Evolutionary conservation across 139 green algal species (phyloP).

Genomic region (Closterium sp.): DNA sequence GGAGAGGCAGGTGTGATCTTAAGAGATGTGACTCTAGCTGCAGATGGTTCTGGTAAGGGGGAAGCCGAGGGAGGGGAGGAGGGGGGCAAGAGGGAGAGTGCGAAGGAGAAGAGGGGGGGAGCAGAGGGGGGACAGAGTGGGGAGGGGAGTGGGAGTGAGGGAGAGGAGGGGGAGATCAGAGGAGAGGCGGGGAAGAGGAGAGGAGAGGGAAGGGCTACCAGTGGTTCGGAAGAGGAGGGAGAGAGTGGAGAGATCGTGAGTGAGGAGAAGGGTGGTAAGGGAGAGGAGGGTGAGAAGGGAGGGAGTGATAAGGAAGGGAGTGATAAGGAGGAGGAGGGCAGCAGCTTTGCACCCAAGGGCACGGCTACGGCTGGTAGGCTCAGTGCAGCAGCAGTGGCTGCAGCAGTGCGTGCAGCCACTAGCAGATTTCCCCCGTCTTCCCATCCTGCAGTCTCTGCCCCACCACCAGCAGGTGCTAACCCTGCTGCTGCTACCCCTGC

Average conservation of each 20-base stretch:
- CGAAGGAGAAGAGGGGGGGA: background rate
- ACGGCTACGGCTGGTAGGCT: background rate
- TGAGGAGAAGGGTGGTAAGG: background rate
- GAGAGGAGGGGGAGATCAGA: background rate
- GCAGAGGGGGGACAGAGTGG: background rate
- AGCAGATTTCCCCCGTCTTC: background rate
- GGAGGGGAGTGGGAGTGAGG: background rate
- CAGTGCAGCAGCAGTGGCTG: background rate
- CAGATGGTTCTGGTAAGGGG: background rate
- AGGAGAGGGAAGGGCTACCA: background rate
- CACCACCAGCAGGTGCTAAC: background rate
- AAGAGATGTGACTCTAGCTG: background rate
- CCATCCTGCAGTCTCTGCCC: background rate
- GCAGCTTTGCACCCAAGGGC: background rate
- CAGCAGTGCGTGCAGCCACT: background rate
- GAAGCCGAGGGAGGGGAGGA: background rate
- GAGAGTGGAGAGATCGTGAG: background rate
- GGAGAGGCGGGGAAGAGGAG: background rate
- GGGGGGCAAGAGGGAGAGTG: background rate
- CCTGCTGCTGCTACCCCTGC: background rate
- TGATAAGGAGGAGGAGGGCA: background rate
- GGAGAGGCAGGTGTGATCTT: background rate
- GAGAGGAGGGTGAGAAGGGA: background rate
- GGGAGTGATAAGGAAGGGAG: background rate
- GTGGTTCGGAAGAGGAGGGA: background rate